Conservation (phyloP, 2,329 filamentous ascomycete species). For the Salinomyces thailandicus region DNA sequence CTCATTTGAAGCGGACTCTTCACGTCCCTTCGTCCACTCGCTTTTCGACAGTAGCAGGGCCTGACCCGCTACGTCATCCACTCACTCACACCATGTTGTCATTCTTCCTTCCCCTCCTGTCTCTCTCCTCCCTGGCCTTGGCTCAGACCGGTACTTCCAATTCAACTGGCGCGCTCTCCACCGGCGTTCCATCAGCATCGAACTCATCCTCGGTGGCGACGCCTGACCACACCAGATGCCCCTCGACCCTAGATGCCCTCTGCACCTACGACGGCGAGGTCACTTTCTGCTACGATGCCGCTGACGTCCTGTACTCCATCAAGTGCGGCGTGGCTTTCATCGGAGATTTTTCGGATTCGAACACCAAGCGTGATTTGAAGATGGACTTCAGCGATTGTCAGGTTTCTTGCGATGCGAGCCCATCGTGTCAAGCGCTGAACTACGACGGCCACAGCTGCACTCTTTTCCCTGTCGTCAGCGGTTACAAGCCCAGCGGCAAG, state of each 20-base stretch:
- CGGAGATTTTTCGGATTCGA: neutral
- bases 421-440: conserved; percentile 4
- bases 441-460: conserved; percentile 1
- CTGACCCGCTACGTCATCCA: conserved; percentile 3
- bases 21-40: conserved; percentile 4
- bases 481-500: no score
- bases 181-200: neutral
- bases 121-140: neutral
- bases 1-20: neutral
- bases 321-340: conserved; percentile 5
- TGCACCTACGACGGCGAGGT: conserved; percentile 4
- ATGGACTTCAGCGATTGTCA: conserved; percentile 3
- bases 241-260: conserved; percentile 1
- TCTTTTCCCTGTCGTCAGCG: conserved; percentile 1
- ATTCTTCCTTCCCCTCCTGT: conserved; percentile 1
- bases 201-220: neutral
- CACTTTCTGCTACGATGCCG: conserved; percentile 7
- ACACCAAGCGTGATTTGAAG: neutral
- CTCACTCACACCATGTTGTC: conserved; percentile 3
- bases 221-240: conserved; percentile 5
- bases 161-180: neutral
- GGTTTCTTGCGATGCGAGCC: neutral
- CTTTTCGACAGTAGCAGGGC: conserved; percentile 2
- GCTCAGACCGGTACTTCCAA: conserved; percentile 1
- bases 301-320: conserved; percentile 4